Base-by-base conservation (phyloP, 495 filamentous ascomycete species). In the Aspergillus bertholletiae region DNA sequence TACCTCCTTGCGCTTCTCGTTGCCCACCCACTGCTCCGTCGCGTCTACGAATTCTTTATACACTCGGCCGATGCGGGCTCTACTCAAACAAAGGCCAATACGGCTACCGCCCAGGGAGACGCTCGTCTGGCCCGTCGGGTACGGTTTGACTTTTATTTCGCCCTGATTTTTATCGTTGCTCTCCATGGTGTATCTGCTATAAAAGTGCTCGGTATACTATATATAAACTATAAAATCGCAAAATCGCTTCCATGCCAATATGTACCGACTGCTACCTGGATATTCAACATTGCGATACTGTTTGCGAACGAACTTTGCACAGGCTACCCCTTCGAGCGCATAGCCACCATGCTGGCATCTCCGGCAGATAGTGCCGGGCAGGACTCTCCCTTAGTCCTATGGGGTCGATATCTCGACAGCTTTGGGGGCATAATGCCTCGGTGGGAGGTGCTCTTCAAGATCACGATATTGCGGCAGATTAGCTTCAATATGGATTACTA, bases 401-500 rank as follows among this genome's bases (percentile, higher is more conserved):
- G 84, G 77, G 90, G 82, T 5, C 66, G 71, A 22, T 84, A 78
- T 71, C 67, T 96, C 8, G 92, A 97, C 69, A 74, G 74, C 37
- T 83, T 88, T 57, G 86, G 92, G 12, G 94, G 94, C 6, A 69
- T 99, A 20, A 84, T 92, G 63, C 76, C 87, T 2, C 80, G 92
- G 55, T 99, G 94, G 94, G 89, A 96, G 67, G 84, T 99, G 30
- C 80, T 94, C 12, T 99, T 99, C 80, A 99, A 97, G 60, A 83
- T 99, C 55, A 97, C 94, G n/a, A 81, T 96, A 6, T 74, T 99
- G 37, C 84, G 94, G 21, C 74, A 97, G 39, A 90, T 99, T 55
- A 96, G 91, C 69, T 99, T 96, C 81, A 97, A 97, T 68, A 73
- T 99, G 62, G 94, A 99, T 66, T 91, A 96, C 71, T 89, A 93